phyloP scores from a whole-genome alignment of 305 asterid species.

The Fraxinus sp. region DNA sequence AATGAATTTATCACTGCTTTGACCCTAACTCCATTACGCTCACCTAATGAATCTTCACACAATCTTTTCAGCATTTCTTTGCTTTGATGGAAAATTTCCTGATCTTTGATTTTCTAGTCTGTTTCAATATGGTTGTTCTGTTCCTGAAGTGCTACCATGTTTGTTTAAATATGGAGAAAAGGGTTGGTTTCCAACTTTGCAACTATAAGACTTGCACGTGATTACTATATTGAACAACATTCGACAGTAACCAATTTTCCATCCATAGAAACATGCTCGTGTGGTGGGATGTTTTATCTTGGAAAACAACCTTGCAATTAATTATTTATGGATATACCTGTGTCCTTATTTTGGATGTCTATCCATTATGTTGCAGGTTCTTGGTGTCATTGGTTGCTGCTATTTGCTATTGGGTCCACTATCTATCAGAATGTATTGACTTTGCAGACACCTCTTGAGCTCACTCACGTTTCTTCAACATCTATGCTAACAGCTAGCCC shows the following conservation, averaged over 20 bases:
- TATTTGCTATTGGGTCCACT: slow-evolving; percentile 59
- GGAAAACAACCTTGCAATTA: background rate
- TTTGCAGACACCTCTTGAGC: slow-evolving; percentile 36
- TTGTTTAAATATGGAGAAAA: background rate
- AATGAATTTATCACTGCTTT: background rate
- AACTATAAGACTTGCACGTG: background rate
- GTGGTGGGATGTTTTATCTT: background rate
- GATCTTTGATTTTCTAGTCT: background rate
- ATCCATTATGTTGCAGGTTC: slow-evolving; percentile 49
- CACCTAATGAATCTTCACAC: background rate
- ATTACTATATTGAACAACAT: background rate
- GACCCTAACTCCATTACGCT: background rate
- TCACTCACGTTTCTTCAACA: slow-evolving; percentile 40
- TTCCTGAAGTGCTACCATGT: background rate
- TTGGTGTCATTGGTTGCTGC: slow-evolving; percentile 54
- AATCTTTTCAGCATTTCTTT: background rate
- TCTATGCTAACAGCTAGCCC: slow-evolving; percentile 58
- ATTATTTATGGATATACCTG: background rate
- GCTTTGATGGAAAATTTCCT: background rate
- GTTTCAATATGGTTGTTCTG: background rate
- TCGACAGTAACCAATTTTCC: background rate
- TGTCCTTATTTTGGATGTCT: slow-evolving; percentile 18
- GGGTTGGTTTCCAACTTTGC: background rate
- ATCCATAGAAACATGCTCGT: background rate
- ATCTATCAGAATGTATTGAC: slow-evolving; percentile 53